Evolutionary conservation across 352 stramenopile genomes (phyloP).

Genomic region (Phytophthora rubi): DNA sequence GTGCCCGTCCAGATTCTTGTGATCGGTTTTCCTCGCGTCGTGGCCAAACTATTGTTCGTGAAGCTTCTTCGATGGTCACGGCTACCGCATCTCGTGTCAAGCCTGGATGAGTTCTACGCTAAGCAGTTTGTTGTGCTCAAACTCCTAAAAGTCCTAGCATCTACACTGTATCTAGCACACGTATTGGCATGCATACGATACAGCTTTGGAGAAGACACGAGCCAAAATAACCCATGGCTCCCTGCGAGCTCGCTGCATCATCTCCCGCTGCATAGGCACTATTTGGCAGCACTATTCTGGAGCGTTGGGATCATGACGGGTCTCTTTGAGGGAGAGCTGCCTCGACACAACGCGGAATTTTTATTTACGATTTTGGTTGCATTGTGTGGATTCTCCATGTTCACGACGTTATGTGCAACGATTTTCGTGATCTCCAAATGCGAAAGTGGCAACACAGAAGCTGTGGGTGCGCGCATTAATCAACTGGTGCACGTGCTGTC

Average conservation of each 20-base stretch:
- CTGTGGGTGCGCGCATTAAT: constrained; percentile 60
- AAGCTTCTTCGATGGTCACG: constrained; percentile 51
- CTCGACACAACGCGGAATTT: constrained; percentile 48
- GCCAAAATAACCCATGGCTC: constrained; percentile 58
- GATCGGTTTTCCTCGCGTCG: constrained; percentile 5
- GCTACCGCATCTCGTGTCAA: constrained; percentile 49
- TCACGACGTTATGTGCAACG: constrained; percentile 63
- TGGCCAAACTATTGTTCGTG: constrained; percentile 33
- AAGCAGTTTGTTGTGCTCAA: constrained; percentile 58
- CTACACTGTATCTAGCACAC: constrained; percentile 57
- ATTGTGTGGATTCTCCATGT: constrained; percentile 63
- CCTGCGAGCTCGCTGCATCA: constrained; percentile 21
- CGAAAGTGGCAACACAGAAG: constrained; percentile 58
- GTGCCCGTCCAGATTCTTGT: constrained; percentile 25
- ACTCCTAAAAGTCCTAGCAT: constrained; percentile 46
- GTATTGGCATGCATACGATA: constrained; percentile 57
- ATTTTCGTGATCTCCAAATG: constrained; percentile 80
- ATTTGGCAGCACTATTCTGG: constrained; percentile 63
- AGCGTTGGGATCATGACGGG: constrained; percentile 59
- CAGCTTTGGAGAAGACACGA: constrained; percentile 47
- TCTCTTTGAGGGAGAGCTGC: constrained; percentile 70
- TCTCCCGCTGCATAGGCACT: constrained; percentile 26
- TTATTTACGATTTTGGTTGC: constrained; percentile 63
- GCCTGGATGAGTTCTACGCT: constrained; percentile 60
- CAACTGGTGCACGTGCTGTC: constrained; percentile 67